phyloP scores from a whole-genome alignment of 1,139 yeast genomes.

The Candida labiduridarum region DNA sequence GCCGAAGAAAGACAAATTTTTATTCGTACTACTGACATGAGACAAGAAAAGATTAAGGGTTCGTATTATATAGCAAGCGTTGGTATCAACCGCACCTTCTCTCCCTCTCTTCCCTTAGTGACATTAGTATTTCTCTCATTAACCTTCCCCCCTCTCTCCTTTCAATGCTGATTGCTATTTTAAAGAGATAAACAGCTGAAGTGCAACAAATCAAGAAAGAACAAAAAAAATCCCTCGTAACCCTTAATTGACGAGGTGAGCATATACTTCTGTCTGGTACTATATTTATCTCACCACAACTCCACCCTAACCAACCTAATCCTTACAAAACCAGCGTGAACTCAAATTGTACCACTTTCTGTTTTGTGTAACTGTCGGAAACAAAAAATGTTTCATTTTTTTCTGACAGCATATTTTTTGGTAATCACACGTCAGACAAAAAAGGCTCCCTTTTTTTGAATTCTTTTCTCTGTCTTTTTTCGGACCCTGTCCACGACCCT shows the following conservation, averaged over 20 bases:
- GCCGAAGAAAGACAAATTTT: no score
- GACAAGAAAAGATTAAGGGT: no score
- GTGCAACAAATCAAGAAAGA: neutral
- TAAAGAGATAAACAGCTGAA: no score
- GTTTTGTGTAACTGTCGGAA: neutral
- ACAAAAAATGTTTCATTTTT: neutral
- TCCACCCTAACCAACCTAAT: no score
- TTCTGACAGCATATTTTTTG: neutral
- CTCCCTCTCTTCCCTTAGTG: no score
- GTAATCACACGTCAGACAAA: slow-evolving; percentile 2
- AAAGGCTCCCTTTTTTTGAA: neutral
- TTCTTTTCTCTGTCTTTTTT: neutral
- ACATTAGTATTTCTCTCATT: no score
- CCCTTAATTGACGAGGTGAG: slow-evolving; percentile 3
- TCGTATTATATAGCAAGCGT: no score
- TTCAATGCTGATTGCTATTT: no score
- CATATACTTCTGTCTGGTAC: neutral
- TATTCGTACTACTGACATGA: neutral
- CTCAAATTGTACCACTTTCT: neutral
- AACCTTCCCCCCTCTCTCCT: no score
- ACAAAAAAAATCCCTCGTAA: neutral
- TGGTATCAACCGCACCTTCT: no score
- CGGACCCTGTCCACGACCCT: slow-evolving; percentile 3
- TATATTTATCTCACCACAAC: neutral
- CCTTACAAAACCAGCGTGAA: no score